These are phyloP conservation scores for Thinopyrum elongatum DNA, from an alignment of 176 grass and related monocot species.

Conservation along the genomic window DNA sequence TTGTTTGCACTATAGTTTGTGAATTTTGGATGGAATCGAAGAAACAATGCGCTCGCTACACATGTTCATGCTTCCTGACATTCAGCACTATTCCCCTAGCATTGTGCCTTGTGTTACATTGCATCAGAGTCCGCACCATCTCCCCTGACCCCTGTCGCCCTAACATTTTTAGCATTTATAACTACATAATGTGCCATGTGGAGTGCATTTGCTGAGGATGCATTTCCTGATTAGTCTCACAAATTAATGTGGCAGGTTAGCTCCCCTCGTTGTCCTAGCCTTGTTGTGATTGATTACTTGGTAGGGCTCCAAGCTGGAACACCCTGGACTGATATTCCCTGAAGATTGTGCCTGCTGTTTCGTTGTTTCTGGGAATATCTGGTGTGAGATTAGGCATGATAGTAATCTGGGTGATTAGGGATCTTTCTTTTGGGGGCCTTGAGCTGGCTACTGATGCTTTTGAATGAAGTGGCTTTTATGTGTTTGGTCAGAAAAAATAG, in stretches of 20 bases:
- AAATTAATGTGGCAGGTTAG: conserved; percentile 10
- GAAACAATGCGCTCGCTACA: not conserved
- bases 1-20: not conserved
- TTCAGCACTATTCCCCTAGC: not conserved
- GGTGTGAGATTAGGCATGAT: not conserved
- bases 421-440: not conserved
- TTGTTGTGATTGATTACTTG: conserved; percentile 5
- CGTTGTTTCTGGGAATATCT: conserved; percentile 13
- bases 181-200: conserved; percentile 3
- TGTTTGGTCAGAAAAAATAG: not conserved
- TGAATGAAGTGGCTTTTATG: not conserved
- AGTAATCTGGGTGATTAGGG: not conserved
- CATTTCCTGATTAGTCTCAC: conserved; percentile 1
- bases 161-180: not conserved
- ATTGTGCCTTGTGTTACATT: not conserved
- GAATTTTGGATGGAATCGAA: conserved; percentile 17
- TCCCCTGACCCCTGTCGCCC: not conserved
- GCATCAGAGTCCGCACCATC: not conserved
- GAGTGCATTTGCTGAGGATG: not conserved
- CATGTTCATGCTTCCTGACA: not conserved
- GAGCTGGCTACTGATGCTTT: not conserved
- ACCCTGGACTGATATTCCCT: conserved; percentile 2
- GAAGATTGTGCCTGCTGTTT: conserved; percentile 12
- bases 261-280: not conserved
- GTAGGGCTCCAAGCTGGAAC: conserved; percentile 2